These are phyloP conservation scores for Mycosphaerella arachidis DNA, from an alignment of 2,329 filamentous ascomycete genomes.

Conservation along the genomic window DNA sequence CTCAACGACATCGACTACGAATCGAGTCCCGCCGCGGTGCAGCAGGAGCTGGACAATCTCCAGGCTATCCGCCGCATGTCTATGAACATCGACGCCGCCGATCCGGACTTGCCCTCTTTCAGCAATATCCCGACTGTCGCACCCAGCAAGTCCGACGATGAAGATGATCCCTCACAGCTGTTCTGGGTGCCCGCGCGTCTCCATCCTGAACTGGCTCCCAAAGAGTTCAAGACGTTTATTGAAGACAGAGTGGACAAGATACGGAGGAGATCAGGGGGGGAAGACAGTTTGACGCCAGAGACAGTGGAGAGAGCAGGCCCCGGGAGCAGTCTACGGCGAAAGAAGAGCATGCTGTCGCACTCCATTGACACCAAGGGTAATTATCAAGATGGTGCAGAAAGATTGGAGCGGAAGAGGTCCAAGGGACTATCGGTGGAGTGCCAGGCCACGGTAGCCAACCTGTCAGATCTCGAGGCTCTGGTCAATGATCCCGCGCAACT, in stretches of 20 bases:
- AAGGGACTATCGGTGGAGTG: constrained; percentile 38
- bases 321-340: constrained; percentile 63
- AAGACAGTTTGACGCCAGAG: constrained; percentile 58
- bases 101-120: constrained; percentile 74
- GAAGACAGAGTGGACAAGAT: constrained; percentile 91
- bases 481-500: constrained; percentile 73
- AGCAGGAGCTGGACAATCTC: constrained; percentile 86
- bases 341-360: constrained; percentile 91
- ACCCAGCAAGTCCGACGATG: constrained; percentile 66
- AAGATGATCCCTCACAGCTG: constrained; percentile 80
- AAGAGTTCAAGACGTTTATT: constrained; percentile 93
- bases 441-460: constrained; percentile 58
- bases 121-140: constrained; percentile 62
- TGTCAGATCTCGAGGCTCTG: constrained; percentile 69
- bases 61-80: constrained; percentile 88
- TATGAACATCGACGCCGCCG: constrained; percentile 73
- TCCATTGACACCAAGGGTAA: constrained; percentile 76
- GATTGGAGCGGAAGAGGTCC: constrained; percentile 69
- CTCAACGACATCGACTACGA: constrained; percentile 86
- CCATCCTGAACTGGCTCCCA: constrained; percentile 90
- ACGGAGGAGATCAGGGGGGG: constrained; percentile 69
- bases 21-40: constrained; percentile 81
- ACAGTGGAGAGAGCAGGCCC: constrained; percentile 53
- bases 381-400: constrained; percentile 80
- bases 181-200: constrained; percentile 95